phyloP scores from a whole-genome alignment of 345 rosid genomes.

The Durio zibethinus region DNA sequence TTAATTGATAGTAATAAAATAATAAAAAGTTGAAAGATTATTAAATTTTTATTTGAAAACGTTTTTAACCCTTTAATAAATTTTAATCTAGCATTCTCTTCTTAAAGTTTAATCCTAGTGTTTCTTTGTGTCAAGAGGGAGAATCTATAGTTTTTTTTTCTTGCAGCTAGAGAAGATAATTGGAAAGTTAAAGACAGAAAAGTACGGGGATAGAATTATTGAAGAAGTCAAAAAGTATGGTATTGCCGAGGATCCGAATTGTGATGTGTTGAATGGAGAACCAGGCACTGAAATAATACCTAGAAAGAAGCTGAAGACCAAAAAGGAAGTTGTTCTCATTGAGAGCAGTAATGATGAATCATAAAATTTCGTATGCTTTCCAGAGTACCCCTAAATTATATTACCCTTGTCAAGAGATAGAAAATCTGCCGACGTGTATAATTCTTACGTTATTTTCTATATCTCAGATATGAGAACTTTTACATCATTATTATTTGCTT shows the following conservation, averaged over 20 bases:
- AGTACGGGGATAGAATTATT: conserved; percentile 70
- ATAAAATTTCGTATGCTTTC: not conserved
- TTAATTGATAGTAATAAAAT: too few species aligned
- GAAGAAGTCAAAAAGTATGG: conserved; percentile 48
- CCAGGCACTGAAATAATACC: conserved; percentile 28
- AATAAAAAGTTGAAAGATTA: too few species aligned
- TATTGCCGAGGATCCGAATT: conserved; percentile 23
- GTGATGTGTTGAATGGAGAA: conserved; percentile 27
- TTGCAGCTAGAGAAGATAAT: conserved; percentile 82
- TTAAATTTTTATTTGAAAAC: too few species aligned
- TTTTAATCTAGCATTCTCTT: too few species aligned
- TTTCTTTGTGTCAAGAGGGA: not conserved
- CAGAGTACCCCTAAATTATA: not conserved
- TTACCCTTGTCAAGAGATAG: not conserved
- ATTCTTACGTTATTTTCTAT: not conserved
- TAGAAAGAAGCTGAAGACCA: conserved; percentile 58
- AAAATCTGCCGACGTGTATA: not conserved
- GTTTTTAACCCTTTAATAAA: too few species aligned
- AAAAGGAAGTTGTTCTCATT: conserved; percentile 42
- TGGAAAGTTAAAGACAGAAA: conserved; percentile 77
- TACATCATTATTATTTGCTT: too few species aligned
- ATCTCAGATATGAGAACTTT: too few species aligned
- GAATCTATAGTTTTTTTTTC: not conserved
- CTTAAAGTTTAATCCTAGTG: not conserved
- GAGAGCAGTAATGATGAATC: conserved; percentile 57